phyloP scores from a whole-genome alignment of 2,329 filamentous ascomycete genomes.

The Cercospora sesami region DNA sequence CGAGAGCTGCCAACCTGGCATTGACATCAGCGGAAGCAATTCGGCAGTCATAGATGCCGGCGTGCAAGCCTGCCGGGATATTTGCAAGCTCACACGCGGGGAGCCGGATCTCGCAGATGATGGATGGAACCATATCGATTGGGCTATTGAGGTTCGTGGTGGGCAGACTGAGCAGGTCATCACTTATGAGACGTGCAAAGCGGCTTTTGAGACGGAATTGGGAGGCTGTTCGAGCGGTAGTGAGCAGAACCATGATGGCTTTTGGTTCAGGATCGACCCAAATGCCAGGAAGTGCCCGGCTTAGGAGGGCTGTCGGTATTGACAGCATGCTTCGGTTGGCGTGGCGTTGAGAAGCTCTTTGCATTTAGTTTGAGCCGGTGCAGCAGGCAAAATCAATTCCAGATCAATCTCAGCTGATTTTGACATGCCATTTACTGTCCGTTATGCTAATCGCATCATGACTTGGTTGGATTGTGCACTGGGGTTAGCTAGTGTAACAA shows the following conservation, averaged over 20 bases:
- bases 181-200: neutral
- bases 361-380: neutral
- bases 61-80: neutral
- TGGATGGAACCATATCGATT: neutral
- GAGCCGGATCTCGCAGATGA: neutral
- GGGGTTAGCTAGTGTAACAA: neutral
- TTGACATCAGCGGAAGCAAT: neutral
- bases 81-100: neutral
- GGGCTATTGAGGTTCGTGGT: neutral
- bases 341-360: neutral
- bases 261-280: slow-evolving; percentile 1
- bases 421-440: neutral
- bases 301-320: neutral
- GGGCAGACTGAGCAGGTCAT: neutral
- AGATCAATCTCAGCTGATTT: neutral
- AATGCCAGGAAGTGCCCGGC: neutral
- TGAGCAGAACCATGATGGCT: slow-evolving; percentile 1
- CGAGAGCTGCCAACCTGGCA: neutral
- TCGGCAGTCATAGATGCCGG: neutral
- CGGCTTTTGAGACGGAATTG: slow-evolving; percentile 2
- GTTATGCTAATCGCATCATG: too few species aligned
- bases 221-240: neutral
- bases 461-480: neutral
- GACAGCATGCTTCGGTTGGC: neutral
- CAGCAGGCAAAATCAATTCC: neutral